Evolutionary conservation across 2,329 filamentous ascomycete species (phyloP).

Genomic region (Cladosporium halotolerans): DNA sequence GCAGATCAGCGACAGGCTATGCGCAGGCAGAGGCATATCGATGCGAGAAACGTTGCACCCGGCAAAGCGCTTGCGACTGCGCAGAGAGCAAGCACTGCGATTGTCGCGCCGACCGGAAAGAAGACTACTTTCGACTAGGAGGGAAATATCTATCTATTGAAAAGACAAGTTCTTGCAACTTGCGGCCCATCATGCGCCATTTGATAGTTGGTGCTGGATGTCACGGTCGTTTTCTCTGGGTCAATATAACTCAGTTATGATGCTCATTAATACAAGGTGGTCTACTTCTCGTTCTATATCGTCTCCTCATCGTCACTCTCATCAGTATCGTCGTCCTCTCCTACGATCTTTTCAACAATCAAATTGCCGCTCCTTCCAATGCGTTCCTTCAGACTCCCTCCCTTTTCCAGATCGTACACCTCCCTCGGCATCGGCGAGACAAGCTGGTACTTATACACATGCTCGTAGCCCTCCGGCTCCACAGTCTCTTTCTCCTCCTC

Average conservation of each 20-base stretch:
- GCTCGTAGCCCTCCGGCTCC: constrained; percentile 64
- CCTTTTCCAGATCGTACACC: constrained; percentile 65
- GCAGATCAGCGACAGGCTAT: constrained; percentile 28
- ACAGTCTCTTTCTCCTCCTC: constrained; percentile 34
- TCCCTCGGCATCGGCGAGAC: constrained; percentile 79
- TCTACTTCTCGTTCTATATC: not conserved
- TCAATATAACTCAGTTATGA: not conserved
- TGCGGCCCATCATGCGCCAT: no score
- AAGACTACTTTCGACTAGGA: constrained; percentile 71
- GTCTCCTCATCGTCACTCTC: constrained; percentile 28
- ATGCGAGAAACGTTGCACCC: constrained; percentile 40
- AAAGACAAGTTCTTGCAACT: no score
- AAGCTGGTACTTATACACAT: constrained; percentile 78
- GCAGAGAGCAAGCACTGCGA: constrained; percentile 66
- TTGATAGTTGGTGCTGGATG: no score
- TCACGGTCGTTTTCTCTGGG: no score
- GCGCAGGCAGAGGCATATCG: constrained; percentile 33
- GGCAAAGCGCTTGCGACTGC: constrained; percentile 41
- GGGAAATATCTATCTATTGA: not conserved
- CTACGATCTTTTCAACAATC: constrained; percentile 67
- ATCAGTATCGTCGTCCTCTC: constrained; percentile 50
- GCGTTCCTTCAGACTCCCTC: constrained; percentile 61
- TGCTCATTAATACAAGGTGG: not conserved
- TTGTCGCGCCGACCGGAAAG: constrained; percentile 71
- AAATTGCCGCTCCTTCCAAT: constrained; percentile 82